Evolutionary conservation across 179 eudicot genomes (phyloP), one percentile per base, ranked within the genome.

Genomic region (Drosera spatulata): DNA sequence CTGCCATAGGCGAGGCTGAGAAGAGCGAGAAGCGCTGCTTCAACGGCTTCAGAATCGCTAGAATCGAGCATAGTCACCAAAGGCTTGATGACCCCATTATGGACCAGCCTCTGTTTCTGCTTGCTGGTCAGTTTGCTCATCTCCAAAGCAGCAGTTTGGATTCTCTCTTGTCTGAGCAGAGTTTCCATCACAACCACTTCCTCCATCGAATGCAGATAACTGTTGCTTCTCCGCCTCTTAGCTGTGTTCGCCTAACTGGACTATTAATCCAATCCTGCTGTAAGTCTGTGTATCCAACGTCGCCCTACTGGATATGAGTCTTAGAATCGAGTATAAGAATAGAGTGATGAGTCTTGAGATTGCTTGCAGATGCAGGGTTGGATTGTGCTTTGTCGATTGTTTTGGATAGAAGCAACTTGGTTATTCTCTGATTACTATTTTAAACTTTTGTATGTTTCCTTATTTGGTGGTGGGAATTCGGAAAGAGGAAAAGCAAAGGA

Each of bases 21-120:
- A 56, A 85, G 79, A 42, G 93, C 87, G 49, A 76, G 73, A 39
- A 85, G 68, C 12, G 87, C 74, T 43, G 93, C 87, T 70, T 85
- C 84, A 70, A 66, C 55, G 63, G 84, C 57, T 48, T 82, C 77
- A 41, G 46, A 67, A 54, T 80, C 76, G 41, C 73, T 65, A 0
- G 61, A n/a, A 54, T 53, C 66, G 45, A 85, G 82, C 85, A 85
- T 80, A 22, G 66, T 60, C 50, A 80, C 60, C 64, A 85, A 69
- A 2, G 79, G 76, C 41, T 70, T 50, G 14, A 85, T 63, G 12
- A 71, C 75, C 14, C 78, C 83, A 39, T 66, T 76, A 43, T 77
- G 80, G 37, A 69, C 76, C 13, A 85, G 56, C 50, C 63, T 76
- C 44, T 82, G 85, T 52, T 74, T 82, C 37, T 80, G 82, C 64